phyloP scores from a whole-genome alignment of 2,329 filamentous ascomycete genomes.

The Nemania abortiva region DNA sequence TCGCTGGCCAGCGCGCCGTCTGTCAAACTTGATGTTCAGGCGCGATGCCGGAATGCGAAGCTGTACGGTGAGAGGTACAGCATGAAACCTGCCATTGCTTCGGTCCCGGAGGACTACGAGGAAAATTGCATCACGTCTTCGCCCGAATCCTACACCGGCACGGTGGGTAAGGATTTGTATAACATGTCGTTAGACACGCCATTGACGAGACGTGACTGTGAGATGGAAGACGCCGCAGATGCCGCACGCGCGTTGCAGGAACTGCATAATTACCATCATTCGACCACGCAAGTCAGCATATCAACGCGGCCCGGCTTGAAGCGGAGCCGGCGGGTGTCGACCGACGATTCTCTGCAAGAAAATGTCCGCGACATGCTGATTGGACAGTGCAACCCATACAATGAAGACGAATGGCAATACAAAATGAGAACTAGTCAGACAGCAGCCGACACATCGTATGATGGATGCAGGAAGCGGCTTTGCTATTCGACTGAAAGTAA shows the following conservation, averaged over 20 bases:
- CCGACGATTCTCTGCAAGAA: slow-evolving; percentile 72
- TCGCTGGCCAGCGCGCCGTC: slow-evolving; percentile 71
- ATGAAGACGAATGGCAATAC: slow-evolving; percentile 53
- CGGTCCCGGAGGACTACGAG: slow-evolving; percentile 69
- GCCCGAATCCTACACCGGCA: slow-evolving; percentile 68
- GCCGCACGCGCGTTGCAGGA: slow-evolving; percentile 71
- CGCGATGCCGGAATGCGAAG: slow-evolving; percentile 73
- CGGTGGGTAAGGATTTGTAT: slow-evolving; percentile 64
- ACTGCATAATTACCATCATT: slow-evolving; percentile 66
- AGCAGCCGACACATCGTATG: slow-evolving; percentile 50
- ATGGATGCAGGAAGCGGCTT: slow-evolving; percentile 71
- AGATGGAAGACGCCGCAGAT: slow-evolving; percentile 64
- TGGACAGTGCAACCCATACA: slow-evolving; percentile 51
- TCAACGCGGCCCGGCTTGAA: slow-evolving; percentile 62
- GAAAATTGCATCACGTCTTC: slow-evolving; percentile 65
- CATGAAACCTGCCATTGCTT: slow-evolving; percentile 64
- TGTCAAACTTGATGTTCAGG: slow-evolving; percentile 69
- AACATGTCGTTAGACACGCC: slow-evolving; percentile 64
- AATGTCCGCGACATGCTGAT: slow-evolving; percentile 73
- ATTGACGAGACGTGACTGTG: slow-evolving; percentile 59
- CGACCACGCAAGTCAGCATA: slow-evolving; percentile 50
- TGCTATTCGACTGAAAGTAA: slow-evolving; percentile 72
- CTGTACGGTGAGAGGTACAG: slow-evolving; percentile 67
- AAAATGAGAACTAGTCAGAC: slow-evolving; percentile 56
- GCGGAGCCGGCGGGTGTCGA: slow-evolving; percentile 69